Conservation (phyloP, 805 yeast genomes). For the Ogataea zsoltii region DNA sequence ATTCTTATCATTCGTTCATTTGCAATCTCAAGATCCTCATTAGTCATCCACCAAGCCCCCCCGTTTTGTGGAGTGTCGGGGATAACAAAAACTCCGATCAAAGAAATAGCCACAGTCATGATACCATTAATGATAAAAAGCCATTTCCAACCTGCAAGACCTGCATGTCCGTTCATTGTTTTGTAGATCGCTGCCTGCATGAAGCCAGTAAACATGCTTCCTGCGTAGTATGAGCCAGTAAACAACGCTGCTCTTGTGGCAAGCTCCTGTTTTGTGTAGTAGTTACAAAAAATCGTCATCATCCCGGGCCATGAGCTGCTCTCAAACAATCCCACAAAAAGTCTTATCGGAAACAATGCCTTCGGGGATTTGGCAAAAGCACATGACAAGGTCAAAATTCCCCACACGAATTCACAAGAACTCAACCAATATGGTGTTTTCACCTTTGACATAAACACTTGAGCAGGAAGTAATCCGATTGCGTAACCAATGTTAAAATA, state of each 20-base stretch:
- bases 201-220: slow-evolving; percentile 59
- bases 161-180: slow-evolving; percentile 47
- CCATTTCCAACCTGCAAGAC: slow-evolving; percentile 69
- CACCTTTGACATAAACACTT: slow-evolving; percentile 39
- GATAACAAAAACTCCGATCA: slow-evolving; percentile 55
- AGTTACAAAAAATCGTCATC: slow-evolving; percentile 46
- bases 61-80: slow-evolving; percentile 47
- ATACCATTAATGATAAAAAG: slow-evolving; percentile 63
- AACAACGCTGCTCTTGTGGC: slow-evolving; percentile 60
- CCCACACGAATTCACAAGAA: slow-evolving; percentile 60
- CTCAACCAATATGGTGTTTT: slow-evolving; percentile 54
- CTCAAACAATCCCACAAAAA: slow-evolving; percentile 61
- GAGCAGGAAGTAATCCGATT: slow-evolving; percentile 60
- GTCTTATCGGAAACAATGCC: slow-evolving; percentile 55
- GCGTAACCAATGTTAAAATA: slow-evolving; percentile 46
- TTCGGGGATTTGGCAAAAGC: slow-evolving; percentile 40
- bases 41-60: slow-evolving; percentile 28
- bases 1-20: neutral
- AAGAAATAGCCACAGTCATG: slow-evolving; percentile 56
- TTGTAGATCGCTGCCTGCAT: slow-evolving; percentile 55
- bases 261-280: slow-evolving; percentile 55
- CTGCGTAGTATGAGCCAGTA: slow-evolving; percentile 62
- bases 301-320: slow-evolving; percentile 46
- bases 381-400: slow-evolving; percentile 51
- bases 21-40: slow-evolving; percentile 6